These are phyloP conservation scores for Sutorius australiensis DNA, from an alignment of 768 basidiomycete genomes.

Conservation along the genomic window DNA sequence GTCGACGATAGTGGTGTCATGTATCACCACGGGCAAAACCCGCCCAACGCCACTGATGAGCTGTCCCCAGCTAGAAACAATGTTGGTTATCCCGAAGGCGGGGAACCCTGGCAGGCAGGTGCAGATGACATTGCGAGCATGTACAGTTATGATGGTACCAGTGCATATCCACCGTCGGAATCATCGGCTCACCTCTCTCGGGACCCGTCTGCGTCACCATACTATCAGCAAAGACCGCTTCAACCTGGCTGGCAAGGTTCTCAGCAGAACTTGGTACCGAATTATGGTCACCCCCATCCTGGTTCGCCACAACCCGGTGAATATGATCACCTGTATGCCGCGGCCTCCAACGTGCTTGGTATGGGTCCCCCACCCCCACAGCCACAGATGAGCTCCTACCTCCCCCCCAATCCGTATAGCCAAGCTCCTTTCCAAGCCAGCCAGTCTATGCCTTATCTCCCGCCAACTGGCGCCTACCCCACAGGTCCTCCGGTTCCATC, in stretches of 20 bases:
- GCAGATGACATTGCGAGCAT: constrained; percentile 37
- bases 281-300: constrained; percentile 16
- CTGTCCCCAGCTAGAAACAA: constrained; percentile 23
- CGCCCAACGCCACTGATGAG: constrained; percentile 4
- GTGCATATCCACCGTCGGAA: constrained; percentile 29
- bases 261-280: constrained; percentile 19
- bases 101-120: constrained; percentile 21
- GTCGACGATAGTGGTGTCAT: constrained; percentile 29
- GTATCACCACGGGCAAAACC: constrained; percentile 8
- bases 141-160: constrained; percentile 40
- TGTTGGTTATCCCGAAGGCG: constrained; percentile 25
- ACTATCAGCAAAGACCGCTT: constrained; percentile 19
- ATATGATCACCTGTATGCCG: constrained; percentile 62
- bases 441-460: constrained; percentile 32
- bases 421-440: constrained; percentile 24
- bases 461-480: constrained; percentile 28
- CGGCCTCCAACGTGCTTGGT: constrained; percentile 78
- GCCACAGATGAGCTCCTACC: constrained; percentile 18
- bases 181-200: constrained; percentile 16
- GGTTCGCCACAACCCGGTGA: constrained; percentile 34
- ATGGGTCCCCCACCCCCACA: constrained; percentile 55
- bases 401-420: constrained; percentile 21
- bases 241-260: constrained; percentile 30
- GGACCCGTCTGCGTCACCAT: constrained; percentile 17
- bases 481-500: constrained; percentile 18